A percentile compares a stretch with the other conserved stretches of the same genome.
Conservation (phyloP, 306 rosid genomes). For the Luffa aegyptiaca region DNA sequence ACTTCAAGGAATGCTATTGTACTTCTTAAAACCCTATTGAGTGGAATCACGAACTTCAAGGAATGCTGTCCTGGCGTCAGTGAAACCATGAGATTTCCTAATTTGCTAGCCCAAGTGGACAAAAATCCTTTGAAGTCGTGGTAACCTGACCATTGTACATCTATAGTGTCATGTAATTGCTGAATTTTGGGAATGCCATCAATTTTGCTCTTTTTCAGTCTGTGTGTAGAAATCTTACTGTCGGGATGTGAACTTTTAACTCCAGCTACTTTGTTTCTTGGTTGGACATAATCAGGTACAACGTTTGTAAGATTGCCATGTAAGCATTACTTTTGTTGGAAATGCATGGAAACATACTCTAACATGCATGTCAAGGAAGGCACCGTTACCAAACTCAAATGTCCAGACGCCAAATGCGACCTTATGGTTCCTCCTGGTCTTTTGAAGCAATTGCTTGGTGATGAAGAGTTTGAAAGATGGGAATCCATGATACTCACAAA, state of each 20-base stretch:
- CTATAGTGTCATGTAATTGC: background rate
- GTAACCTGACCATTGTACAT: background rate
- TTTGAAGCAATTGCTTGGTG: conserved; percentile 54
- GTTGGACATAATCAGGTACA: conserved; percentile 31
- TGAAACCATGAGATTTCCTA: background rate
- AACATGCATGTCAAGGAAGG: conserved; percentile 78
- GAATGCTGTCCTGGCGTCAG: background rate
- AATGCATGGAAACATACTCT: conserved; percentile 72
- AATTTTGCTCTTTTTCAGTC: background rate
- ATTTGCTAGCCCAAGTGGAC: background rate
- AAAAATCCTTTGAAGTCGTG: background rate
- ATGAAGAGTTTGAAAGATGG: conserved; percentile 70
- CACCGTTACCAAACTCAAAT: conserved; percentile 55
- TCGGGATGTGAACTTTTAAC: background rate
- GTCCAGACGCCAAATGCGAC: conserved; percentile 60
- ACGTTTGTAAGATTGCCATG: conserved; percentile 64
- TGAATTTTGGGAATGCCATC: background rate
- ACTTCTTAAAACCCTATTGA: background rate
- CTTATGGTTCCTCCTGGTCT: conserved; percentile 65
- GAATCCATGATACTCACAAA: conserved; percentile 61
- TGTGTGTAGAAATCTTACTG: background rate
- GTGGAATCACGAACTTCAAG: background rate
- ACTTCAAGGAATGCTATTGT: background rate
- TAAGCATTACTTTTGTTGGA: conserved; percentile 73
- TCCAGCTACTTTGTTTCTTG: background rate